Percentiles rank a stretch among this genome's conserved stretches.
Conservation (phyloP, 257 asterid genomes). For the Anisodus acutangulus region DNA sequence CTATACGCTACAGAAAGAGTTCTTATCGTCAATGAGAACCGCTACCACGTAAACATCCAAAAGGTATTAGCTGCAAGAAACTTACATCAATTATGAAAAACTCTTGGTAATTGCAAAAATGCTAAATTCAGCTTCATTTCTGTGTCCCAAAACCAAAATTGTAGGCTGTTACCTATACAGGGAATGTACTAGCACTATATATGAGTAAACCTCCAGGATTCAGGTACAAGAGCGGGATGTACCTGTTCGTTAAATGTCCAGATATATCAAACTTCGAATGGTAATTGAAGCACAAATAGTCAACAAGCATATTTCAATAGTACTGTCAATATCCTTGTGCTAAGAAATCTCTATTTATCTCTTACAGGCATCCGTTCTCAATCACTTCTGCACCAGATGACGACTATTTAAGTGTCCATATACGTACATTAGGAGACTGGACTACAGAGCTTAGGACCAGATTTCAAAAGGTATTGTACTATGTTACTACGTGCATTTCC, state of each 20-base stretch:
- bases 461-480: slow-evolving; percentile 61
- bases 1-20: slow-evolving; percentile 68
- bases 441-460: slow-evolving; percentile 72
- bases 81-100: not conserved
- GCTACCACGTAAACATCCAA: slow-evolving; percentile 54
- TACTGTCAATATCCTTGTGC: not conserved
- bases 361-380: slow-evolving; percentile 90
- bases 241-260: slow-evolving; percentile 85
- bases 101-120: not conserved
- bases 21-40: slow-evolving; percentile 60
- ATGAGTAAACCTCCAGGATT: slow-evolving; percentile 82
- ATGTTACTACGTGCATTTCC: not conserved
- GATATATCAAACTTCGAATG: slow-evolving; percentile 80
- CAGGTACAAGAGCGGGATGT: slow-evolving; percentile 96
- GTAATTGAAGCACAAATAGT: slow-evolving; percentile 42
- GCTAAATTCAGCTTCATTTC: not conserved
- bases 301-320: not conserved
- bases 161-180: slow-evolving; percentile 87
- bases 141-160: slow-evolving; percentile 9
- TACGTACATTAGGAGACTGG: slow-evolving; percentile 92
- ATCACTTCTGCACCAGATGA: slow-evolving; percentile 97
- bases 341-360: not conserved
- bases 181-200: slow-evolving; percentile 84
- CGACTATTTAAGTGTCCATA: slow-evolving; percentile 75
- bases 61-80: slow-evolving; percentile 50